These are phyloP conservation scores for Lophiostoma macrostomum DNA, from an alignment of 495 filamentous ascomycete genomes.

Conservation along the genomic window DNA sequence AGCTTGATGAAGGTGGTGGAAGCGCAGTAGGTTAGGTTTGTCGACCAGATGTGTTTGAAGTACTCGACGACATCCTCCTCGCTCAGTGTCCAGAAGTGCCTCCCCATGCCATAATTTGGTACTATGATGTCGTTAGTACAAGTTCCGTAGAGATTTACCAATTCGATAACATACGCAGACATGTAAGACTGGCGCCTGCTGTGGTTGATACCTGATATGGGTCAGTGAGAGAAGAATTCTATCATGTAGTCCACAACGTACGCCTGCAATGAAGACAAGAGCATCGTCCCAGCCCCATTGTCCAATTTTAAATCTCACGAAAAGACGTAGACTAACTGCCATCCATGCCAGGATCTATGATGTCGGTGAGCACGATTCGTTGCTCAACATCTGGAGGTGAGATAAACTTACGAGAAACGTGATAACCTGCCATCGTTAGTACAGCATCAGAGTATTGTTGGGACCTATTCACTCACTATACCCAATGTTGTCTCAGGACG, in stretches of 20 bases:
- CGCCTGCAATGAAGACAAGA: slow-evolving; percentile 22
- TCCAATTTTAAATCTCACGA: slow-evolving; percentile 10
- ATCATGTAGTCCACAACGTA: not conserved
- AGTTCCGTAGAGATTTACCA: not conserved
- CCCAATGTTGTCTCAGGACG: slow-evolving; percentile 19
- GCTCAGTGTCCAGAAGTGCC: slow-evolving; percentile 22
- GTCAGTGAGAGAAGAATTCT: not conserved
- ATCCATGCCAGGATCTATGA: slow-evolving; percentile 16
- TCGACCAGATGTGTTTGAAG: slow-evolving; percentile 24
- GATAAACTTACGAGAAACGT: slow-evolving; percentile 23
- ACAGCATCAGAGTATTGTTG: no score
- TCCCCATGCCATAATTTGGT: slow-evolving; percentile 25
- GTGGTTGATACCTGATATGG: slow-evolving; percentile 2
- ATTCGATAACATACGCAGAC: slow-evolving; percentile 20
- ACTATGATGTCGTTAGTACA: slow-evolving; percentile 6
- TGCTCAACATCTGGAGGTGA: not conserved
- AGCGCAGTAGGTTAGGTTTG: slow-evolving; percentile 25
- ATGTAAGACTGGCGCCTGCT: slow-evolving; percentile 17
- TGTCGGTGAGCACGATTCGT: not conserved
- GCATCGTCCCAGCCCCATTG: slow-evolving; percentile 30
- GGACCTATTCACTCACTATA: no score
- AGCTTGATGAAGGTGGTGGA: slow-evolving; percentile 32
- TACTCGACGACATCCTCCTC: not conserved
- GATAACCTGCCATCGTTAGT: no score
- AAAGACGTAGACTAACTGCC: slow-evolving; percentile 21